phyloP scores from a whole-genome alignment of 1,284 basidiomycete species.

The Malassezia restricta region DNA sequence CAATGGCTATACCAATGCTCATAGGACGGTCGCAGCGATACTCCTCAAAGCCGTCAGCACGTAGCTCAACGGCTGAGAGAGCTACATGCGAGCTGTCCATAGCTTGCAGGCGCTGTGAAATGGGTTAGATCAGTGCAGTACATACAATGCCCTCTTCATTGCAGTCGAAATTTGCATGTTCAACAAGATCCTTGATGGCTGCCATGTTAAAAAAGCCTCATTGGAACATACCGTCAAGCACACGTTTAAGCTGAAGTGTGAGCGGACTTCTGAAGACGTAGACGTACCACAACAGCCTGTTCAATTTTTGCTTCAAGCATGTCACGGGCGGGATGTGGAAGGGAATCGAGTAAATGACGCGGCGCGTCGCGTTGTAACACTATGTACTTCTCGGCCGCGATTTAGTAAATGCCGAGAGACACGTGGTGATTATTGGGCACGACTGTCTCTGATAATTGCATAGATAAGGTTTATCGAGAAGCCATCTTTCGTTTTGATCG shows the following conservation, averaged over 20 bases:
- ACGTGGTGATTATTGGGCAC: too few relatives aligned
- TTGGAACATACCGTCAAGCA: conserved; percentile 13
- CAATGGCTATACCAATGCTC: conserved; percentile 56
- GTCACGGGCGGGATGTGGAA: not conserved
- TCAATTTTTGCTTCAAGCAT: conserved; percentile 18
- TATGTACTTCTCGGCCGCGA: too few relatives aligned
- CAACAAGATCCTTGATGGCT: conserved; percentile 93
- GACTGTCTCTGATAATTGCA: too few relatives aligned
- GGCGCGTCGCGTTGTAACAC: not conserved
- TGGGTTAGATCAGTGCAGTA: conserved; percentile 21
- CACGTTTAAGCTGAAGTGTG: conserved; percentile 13
- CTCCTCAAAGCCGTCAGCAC: conserved; percentile 36
- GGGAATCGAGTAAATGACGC: not conserved
- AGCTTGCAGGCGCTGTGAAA: conserved; percentile 56
- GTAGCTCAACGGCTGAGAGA: conserved; percentile 68
- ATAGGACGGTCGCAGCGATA: conserved; percentile 94
- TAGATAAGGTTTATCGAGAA: not conserved
- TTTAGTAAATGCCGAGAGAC: too few relatives aligned
- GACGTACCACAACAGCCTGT: conserved; percentile 16
- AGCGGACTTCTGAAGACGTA: not conserved
- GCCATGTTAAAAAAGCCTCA: not conserved
- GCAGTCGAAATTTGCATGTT: conserved; percentile 96
- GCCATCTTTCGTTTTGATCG: not conserved
- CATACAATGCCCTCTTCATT: conserved; percentile 80
- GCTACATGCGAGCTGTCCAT: conserved; percentile 99